These are phyloP conservation scores for Cenchrus americanus DNA, from an alignment of 176 grass and related monocot genomes.

Conservation along the genomic window DNA sequence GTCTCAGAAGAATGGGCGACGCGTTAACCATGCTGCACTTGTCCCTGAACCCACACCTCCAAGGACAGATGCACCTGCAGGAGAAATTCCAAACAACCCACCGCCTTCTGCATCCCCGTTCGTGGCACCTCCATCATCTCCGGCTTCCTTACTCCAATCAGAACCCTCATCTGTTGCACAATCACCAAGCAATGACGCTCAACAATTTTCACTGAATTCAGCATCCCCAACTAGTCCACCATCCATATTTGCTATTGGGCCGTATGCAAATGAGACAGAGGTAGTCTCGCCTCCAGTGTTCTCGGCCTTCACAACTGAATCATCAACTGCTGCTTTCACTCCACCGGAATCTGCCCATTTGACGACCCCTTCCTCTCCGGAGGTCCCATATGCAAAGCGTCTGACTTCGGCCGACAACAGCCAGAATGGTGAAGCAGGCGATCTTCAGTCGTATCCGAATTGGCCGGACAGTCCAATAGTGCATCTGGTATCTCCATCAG, in stretches of 20 bases:
- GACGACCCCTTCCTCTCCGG: constrained; percentile 93
- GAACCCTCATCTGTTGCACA: constrained; percentile 64
- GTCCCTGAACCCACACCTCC: constrained; percentile 60
- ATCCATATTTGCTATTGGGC: constrained; percentile 83
- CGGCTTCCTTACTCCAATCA: constrained; percentile 79
- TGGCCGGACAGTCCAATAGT: constrained; percentile 77
- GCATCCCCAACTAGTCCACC: constrained; percentile 49
- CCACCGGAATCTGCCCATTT: constrained; percentile 83
- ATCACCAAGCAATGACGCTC: constrained; percentile 60
- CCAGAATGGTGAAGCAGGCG: constrained; percentile 51
- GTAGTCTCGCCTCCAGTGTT: constrained; percentile 90
- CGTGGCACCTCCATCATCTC: constrained; percentile 87
- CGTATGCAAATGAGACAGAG: constrained; percentile 93
- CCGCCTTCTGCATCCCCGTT: constrained; percentile 62
- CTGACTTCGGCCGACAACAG: constrained; percentile 62
- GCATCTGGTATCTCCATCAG: constrained; percentile 62
- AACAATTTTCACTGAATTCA: constrained; percentile 68
- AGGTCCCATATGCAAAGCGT: constrained; percentile 92
- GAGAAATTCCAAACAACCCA: constrained; percentile 60
- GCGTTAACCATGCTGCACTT: constrained; percentile 72
- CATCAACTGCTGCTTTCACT: constrained; percentile 85
- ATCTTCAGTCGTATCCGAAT: constrained; percentile 56
- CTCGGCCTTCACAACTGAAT: constrained; percentile 88
- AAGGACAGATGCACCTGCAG: constrained; percentile 46
- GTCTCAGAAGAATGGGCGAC: constrained; percentile 64